Evolutionary conservation across 1,284 basidiomycete species (phyloP), one percentile per base, ranked within the genome.

Genomic region (Sanguinoderma infundibulare): DNA sequence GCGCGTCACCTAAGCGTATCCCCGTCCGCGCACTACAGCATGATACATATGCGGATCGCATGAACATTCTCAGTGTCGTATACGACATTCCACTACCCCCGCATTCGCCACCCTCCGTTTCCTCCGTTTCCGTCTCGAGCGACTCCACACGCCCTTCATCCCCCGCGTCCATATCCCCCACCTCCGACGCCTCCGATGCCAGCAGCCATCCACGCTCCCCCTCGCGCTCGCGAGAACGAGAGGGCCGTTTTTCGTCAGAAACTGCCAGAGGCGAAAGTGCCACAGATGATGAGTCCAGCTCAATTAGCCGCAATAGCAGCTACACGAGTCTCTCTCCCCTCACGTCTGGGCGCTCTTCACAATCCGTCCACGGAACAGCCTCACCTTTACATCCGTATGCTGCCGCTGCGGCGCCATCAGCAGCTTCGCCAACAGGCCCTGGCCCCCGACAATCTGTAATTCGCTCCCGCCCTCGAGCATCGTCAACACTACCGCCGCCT

Each of bases 21-120:
- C n/a, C 30, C 58, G 49, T 63, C 65, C 17, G 40, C 53, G 55
- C 42, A 55, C n/a, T 46, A 17, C 52, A 94, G 92, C 92, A 94
- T 72, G 92, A 94, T 75, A 94, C 92, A 9, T 94, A 94, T 73
- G 91, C 91, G 59, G 91, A 94, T 76, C 86, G 91, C 61, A 94
- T 94, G 91, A 91, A 91, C 72, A 93, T 94, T 69, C 81, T 94
- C 60, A 92, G 90, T 69, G 82, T 92, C 65, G 92, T 93, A 64
- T 94, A 94, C 78, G 89, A 86, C 73, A 92, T 94, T 73, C 90
- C 89, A 24, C 81, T 89, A 46, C 83, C 86, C 36, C 86, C 86
- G 28, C 85, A 90, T 70, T 83, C 88, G 14, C 81, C 85, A 30
- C 75, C 84, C 34, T 81, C 83, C 17, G 70, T 83, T 52, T 78